Base-by-base conservation (phyloP, 495 filamentous ascomycete genomes). In the Paragyromitra xinjiangensis region DNA sequence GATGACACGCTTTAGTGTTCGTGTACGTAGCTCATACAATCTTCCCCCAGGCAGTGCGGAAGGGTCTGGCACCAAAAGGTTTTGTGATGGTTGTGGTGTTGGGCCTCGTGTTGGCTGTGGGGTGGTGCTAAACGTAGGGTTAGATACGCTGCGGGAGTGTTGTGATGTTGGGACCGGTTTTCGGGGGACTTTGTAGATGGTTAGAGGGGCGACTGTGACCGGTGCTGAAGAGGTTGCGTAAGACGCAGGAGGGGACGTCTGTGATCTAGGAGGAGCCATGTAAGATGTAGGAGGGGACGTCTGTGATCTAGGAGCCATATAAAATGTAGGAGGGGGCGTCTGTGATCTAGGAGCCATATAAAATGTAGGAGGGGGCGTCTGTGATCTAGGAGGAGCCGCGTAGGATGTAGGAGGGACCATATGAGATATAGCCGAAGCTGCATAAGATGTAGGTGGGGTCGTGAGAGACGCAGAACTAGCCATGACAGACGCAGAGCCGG, bases 101-200 rank as follows among this genome's bases (percentile, higher is more conserved):
- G 73, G 55, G 4, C 29, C 44, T n/a, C 50, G 67, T 1, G 67
- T 19, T 0, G n/a, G n/a, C 14, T 63, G 68, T 16, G 29, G 14
- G 14, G 29, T 11, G 29, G 2, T 6, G 0, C 24, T 48, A 4
- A 29, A 19, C 16, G 68, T 56, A 0, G 40, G 61, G 0, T 19
- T n/a, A 5, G 56, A 59, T 14, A n/a, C 6, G 26, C 37, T 45
- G 5, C 67, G 59, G 4, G 65, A 70, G 44, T 71, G 65, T 22
- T 71, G 72, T 4, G 71, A n/a, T 9, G 64, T 24, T 44, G 74
- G 74, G n/a, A 77, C 69, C 0, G 74, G 74, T 12, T 77, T 77
- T 4, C 74, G 69, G 22, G 61, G 74, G 51, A 77, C 69, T 42
- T 73, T 77, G 37, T 65, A 65, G 34, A 73, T 58, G 11, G 42